Base-by-base conservation (phyloP, 1,284 basidiomycete species). In the Taiwanofungus camphoratus region DNA sequence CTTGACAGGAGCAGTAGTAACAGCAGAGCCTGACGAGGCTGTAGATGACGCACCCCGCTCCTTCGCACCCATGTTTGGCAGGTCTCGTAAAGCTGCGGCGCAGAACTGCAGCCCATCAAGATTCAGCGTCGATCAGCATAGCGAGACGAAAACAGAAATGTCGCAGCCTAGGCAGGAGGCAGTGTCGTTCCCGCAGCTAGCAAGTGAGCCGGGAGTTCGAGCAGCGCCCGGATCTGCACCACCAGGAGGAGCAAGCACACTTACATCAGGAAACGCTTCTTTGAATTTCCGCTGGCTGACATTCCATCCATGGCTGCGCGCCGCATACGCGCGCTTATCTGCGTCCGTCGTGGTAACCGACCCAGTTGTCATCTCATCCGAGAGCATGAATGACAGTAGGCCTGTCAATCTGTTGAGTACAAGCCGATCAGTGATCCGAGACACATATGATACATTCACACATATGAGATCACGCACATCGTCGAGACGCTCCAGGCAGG, bases 301-400 rank as follows among this genome's bases (percentile, higher is more conserved):
- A 62, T 97, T 97, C 81, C 87, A 95, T 0, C 72, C 65, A 61
- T 97, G 93, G 60, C 88, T 92, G 45, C 82, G 76, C 3, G 71
- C 67, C 0, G 93, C 92, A 46, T 91, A 82, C 0, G 70, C 65
- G 41, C 77, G 78, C 64, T 93, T 93, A 58, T 95, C 87, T 4
- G 74, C 70, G 37, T 86, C 81, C n/a, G 82, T 79, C 0, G 88
- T 84, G 13, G 79, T 88, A 34, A 95, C 81, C 1, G 88, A 91
- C 9, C 93, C 93, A 0, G 93, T 94, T 0, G 93, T 97, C 79
- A 96, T 92, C 70, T 97, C 93, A 56, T 97, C 92, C 2, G 89
- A 86, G 42, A 94, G 77, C 94, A 96, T 96, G 69, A 97, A 97
- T 5, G 90, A 93, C 33, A 96, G 71, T 18, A 97, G 73, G 23